phyloP scores from a whole-genome alignment of 2,329 filamentous ascomycete species.

The Claviceps pazoutovae region DNA sequence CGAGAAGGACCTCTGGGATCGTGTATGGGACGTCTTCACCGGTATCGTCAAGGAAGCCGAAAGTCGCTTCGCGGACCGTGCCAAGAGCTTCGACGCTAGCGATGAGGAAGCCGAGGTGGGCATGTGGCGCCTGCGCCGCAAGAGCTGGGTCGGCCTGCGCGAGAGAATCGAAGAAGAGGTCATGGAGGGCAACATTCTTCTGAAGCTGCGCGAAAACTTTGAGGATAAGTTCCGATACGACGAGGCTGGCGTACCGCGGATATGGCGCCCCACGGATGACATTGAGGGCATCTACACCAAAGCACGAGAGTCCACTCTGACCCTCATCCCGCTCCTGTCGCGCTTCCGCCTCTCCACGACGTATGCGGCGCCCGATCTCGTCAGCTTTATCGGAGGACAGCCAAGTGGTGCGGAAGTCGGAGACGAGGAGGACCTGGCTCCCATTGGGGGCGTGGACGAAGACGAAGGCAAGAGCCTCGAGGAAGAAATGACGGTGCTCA shows the following conservation, averaged over 20 bases:
- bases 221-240: conserved; percentile 99
- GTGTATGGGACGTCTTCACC: conserved; percentile 79
- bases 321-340: conserved; percentile 76
- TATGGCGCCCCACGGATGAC: conserved; percentile 93
- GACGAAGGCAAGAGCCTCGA: conserved; percentile 89
- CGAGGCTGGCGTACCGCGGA: conserved; percentile 81
- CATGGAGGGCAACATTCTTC: conserved; percentile 88
- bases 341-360: conserved; percentile 68
- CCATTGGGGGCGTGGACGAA: conserved; percentile 88
- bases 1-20: conserved; percentile 89
- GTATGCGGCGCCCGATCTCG: conserved; percentile 64
- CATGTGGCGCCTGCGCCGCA: conserved; percentile 80
- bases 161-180: conserved; percentile 93
- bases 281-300: conserved; percentile 92
- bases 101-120: conserved; percentile 84
- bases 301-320: conserved; percentile 82
- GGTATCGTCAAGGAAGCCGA: conserved; percentile 77
- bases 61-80: conserved; percentile 69
- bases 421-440: conserved; percentile 78
- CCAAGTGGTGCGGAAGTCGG: conserved; percentile 61
- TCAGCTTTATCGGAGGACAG: conserved; percentile 67
- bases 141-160: conserved; percentile 84
- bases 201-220: conserved; percentile 95
- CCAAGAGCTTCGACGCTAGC: conserved; percentile 86
- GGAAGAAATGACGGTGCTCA: conserved; percentile 91